Evolutionary conservation across 2,329 filamentous ascomycete species (phyloP), one percentile per base, ranked within the genome.

Genomic region (Botrytis fabae): DNA sequence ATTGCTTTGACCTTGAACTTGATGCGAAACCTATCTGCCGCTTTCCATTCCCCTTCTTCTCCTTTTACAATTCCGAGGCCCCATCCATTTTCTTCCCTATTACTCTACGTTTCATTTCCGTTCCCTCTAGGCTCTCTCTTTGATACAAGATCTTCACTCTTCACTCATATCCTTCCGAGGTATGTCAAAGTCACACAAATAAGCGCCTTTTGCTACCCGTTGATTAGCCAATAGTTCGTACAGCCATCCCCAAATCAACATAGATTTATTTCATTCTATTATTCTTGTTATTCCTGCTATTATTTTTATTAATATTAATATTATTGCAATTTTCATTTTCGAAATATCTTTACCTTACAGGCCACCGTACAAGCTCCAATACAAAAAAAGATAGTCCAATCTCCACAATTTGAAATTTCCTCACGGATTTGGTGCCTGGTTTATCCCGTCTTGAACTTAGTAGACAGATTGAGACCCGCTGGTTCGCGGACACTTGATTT

Each of bases 381-480:
- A 57, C 46, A 5, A 40, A 54, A 59, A 57, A 57, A 54, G 35
- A 42, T 22, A 42, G 25, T 28, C 18, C 12, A 68, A 68, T 68
- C 65, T 68, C 65, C 65, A 68, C 65, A 42, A 42, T 28, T n/a
- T 35, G 44, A 68, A 68, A 57, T 68, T 68, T 54, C 46, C 64
- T 68, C 35, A 54, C 35, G 25, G 48, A 32, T 22, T 42, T 57
- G 65, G 65, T 68, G 20, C 48, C 65, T 68, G 48, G 25, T 10
- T 57, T 22, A 68, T 68, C 65, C 65, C 48, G 42, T 42, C 35
- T 42, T 68, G 35, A 32, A 42, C 25, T 68, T 68, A 57, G 65
- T 32, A 12, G 35, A 42, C 32, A 22, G 20, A 9, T 54, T 68
- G 46, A 54, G 64, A 68, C 65, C 65, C 65, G 65, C 65, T 57